Conservation (phyloP, 1,139 yeast genomes). For the Suhomyces bokatorum region DNA sequence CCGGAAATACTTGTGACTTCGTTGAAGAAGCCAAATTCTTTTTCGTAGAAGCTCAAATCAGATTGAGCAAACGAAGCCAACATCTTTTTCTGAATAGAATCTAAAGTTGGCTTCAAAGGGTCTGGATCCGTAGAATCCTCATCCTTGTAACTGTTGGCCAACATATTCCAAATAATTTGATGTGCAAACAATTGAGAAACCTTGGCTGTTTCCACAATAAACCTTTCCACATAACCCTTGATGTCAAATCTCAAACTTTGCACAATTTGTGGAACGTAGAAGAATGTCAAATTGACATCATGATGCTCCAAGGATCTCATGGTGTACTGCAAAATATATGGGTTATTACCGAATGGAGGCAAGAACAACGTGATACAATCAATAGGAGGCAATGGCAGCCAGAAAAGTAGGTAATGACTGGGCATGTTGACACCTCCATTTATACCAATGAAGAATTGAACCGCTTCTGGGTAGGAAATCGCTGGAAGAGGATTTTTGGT, state of each 20-base stretch:
- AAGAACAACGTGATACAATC: slow-evolving; percentile 83
- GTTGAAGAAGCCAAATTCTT: slow-evolving; percentile 85
- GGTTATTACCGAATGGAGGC: slow-evolving; percentile 70
- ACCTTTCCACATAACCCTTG: slow-evolving; percentile 82
- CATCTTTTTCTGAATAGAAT: slow-evolving; percentile 70
- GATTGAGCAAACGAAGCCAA: slow-evolving; percentile 56
- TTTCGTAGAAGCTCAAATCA: slow-evolving; percentile 69
- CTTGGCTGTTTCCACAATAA: slow-evolving; percentile 88
- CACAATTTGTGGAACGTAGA: slow-evolving; percentile 97
- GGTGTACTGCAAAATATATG: slow-evolving; percentile 77
- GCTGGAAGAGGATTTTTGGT: slow-evolving; percentile 61
- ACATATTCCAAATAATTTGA: slow-evolving; percentile 97
- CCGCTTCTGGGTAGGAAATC: slow-evolving; percentile 61
- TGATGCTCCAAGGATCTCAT: slow-evolving; percentile 88
- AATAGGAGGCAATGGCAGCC: slow-evolving; percentile 80
- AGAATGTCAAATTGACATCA: slow-evolving; percentile 86
- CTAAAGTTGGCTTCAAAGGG: slow-evolving; percentile 78
- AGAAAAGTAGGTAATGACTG: slow-evolving; percentile 56
- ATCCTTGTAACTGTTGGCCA: slow-evolving; percentile 89
- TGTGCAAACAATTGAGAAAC: slow-evolving; percentile 92
- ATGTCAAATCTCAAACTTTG: slow-evolving; percentile 83
- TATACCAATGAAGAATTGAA: slow-evolving; percentile 54
- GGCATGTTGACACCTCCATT: slow-evolving; percentile 44
- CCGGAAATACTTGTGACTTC: slow-evolving; percentile 95
- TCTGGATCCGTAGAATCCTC: slow-evolving; percentile 84